Percentiles rank a stretch among this genome's conserved stretches.
These are phyloP conservation scores for Picea abies DNA, from an alignment of 83 land plant species.

Conservation along the genomic window DNA sequence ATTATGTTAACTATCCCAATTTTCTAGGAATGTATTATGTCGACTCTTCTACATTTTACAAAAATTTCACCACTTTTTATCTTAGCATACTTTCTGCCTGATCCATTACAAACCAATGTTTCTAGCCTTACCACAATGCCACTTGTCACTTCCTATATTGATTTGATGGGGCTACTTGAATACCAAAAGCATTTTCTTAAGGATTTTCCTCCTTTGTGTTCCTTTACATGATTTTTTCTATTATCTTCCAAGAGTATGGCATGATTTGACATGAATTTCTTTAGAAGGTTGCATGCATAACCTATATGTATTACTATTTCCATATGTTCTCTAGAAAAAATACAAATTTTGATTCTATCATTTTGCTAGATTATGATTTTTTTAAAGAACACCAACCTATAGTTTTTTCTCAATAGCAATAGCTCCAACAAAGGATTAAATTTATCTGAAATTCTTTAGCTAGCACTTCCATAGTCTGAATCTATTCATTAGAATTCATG, in stretches of 20 bases:
- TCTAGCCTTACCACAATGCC: too few relatives aligned
- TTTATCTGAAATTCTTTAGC: conserved; percentile 25
- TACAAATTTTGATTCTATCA: conserved; percentile 70
- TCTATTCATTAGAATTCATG: background rate
- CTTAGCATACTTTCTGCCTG: too few relatives aligned
- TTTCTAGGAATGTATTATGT: too few relatives aligned
- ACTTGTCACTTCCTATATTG: too few relatives aligned
- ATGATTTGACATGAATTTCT: background rate
- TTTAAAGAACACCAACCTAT: conserved; percentile 49
- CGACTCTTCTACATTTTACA: too few relatives aligned
- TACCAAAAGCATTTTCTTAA: too few relatives aligned
- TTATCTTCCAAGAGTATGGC: conserved; percentile 11
- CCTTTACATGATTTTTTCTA: background rate
- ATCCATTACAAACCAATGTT: too few relatives aligned
- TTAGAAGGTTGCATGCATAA: conserved; percentile 30
- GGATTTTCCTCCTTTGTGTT: background rate
- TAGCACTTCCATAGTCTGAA: background rate
- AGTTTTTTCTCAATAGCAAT: conserved; percentile 38
- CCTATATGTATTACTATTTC: conserved; percentile 72
- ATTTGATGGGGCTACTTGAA: too few relatives aligned
- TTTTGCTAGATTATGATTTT: conserved; percentile 48
- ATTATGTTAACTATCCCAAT: too few relatives aligned
- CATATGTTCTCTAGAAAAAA: conserved; percentile 67
- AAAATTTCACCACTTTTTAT: too few relatives aligned
- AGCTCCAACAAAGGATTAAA: conserved; percentile 32